Base-by-base conservation (phyloP, 768 basidiomycete genomes). In the Leucosporidium scottii region DNA sequence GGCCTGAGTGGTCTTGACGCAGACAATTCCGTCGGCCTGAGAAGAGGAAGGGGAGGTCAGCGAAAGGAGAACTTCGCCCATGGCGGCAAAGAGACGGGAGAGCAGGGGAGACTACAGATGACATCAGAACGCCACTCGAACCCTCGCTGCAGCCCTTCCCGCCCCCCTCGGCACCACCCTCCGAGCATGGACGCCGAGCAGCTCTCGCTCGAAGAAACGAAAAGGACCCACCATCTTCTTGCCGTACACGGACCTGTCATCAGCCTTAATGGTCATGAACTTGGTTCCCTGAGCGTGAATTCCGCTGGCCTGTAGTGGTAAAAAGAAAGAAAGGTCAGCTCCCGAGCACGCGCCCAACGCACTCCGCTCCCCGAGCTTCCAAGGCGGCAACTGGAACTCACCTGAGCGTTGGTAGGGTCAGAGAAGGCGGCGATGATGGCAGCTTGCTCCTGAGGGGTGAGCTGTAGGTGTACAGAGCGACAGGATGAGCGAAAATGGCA, bases 1-100 rank as follows among this genome's bases (percentile, higher is more conserved):
- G n/a, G 90, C 91, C 75, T 89, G 87, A 68, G 83, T 87, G 23
- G 91, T 93, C 82, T 88, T 89, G 57, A 89, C 86, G 66, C 92
- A 74, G 69, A 86, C 77, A 36, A 84, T 74, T 48, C 93, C 93
- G 77, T 90, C 85, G 27, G 82, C 83, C 91, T 93, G 75, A 7
- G 57, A 18, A 57, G n/a, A 20, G 34, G n/a, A n/a, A 51, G 25
- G 18, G 25, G 4, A 54, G 21, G 47, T 39, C n/a, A 59, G 55
- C n/a, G 51, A 21, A 7, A 5, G 6, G 49, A 31, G 34, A 20
- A 15, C 21, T n/a, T 12, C n/a, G 34, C 25, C 8, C 1, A 20
- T 31, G 25, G 28, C 2, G 39, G 30, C 12, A 15, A 25, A 12
- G 31, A 20, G 7, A 17, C 48, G 18, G 27, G 8, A 44, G 39